Percentiles rank a stretch among this genome's conserved stretches.
Evolutionary conservation across 1,139 yeast species (phyloP).

Genomic region (Hyphopichia pseudoburtonii): DNA sequence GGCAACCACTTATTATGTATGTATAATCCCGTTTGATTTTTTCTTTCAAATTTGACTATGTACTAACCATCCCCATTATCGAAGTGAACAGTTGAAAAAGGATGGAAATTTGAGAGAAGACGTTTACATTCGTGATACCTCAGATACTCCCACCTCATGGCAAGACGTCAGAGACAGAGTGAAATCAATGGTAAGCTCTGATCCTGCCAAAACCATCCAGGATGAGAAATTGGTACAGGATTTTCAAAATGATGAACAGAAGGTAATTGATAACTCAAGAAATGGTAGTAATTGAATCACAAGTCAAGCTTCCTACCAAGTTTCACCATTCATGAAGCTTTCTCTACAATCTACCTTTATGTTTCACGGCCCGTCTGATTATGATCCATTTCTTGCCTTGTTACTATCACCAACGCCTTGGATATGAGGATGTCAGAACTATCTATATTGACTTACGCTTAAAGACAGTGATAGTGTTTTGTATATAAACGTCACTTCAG

Average conservation of each 20-base stretch:
- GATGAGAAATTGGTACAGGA: slow-evolving; percentile 1
- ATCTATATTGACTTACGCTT: no score
- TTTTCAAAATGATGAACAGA: slow-evolving; percentile 1
- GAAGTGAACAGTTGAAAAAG: slow-evolving; percentile 64
- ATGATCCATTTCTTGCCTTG: no score
- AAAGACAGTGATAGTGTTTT: no score
- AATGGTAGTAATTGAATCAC: background rate
- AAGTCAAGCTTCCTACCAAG: background rate
- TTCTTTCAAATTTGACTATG: no score
- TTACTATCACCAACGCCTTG: no score
- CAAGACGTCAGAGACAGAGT: slow-evolving; percentile 34
- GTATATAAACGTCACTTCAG: no score
- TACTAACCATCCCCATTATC: no score
- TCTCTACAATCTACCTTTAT: no score
- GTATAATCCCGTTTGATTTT: no score
- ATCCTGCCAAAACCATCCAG: slow-evolving; percentile 4
- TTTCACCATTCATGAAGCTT: background rate
- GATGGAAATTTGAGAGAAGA: slow-evolving; percentile 68
- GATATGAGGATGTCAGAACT: no score
- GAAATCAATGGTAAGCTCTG: slow-evolving; percentile 21
- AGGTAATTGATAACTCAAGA: slow-evolving; percentile 1
- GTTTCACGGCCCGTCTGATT: no score
- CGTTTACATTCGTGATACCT: slow-evolving; percentile 49
- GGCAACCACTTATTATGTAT: slow-evolving; percentile 71
- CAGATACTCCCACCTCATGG: slow-evolving; percentile 40